These are phyloP conservation scores for Chaetomium sp. DNA, from an alignment of 2,329 filamentous ascomycete species.

Conservation along the genomic window DNA sequence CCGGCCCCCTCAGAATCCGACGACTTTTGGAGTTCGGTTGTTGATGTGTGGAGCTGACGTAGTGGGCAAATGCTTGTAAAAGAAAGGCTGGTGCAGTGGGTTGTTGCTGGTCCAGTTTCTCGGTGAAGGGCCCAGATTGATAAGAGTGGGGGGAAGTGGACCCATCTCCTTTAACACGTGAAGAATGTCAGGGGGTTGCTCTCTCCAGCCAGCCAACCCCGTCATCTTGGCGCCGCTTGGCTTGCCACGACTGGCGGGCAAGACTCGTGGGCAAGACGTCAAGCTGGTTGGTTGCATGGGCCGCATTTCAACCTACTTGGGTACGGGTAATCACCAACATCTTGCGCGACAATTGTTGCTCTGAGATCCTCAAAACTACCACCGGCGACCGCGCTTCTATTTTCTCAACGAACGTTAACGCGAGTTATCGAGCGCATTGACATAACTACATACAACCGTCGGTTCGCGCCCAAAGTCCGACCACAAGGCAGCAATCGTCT, in stretches of 20 bases:
- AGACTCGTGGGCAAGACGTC: neutral
- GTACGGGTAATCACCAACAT: slow-evolving; percentile 6
- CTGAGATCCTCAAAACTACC: neutral
- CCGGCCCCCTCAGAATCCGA: neutral
- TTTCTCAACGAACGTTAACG: neutral
- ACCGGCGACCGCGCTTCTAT: neutral
- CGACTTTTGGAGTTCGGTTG: neutral
- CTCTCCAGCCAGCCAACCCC: slow-evolving; percentile 3
- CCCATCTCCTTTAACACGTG: slow-evolving; percentile 26
- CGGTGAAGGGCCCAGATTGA: neutral
- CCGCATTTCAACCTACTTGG: neutral
- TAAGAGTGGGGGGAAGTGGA: neutral
- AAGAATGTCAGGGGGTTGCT: slow-evolving; percentile 13
- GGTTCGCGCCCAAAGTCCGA: neutral
- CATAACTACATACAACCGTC: neutral
- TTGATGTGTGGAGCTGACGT: neutral
- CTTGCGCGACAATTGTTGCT: neutral
- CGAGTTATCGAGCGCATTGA: neutral
- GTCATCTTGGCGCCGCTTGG: neutral
- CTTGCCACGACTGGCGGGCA: slow-evolving; percentile 11
- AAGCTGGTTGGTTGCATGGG: neutral
- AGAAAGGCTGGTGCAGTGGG: too few species aligned
- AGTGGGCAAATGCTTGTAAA: neutral
- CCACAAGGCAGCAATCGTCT: slow-evolving; percentile 1
- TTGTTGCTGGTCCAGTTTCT: neutral